A percentile compares a stretch with the other conserved stretches of the same genome.
Evolutionary conservation across 306 rosid genomes (phyloP).

Genomic region (Vicia faba): DNA sequence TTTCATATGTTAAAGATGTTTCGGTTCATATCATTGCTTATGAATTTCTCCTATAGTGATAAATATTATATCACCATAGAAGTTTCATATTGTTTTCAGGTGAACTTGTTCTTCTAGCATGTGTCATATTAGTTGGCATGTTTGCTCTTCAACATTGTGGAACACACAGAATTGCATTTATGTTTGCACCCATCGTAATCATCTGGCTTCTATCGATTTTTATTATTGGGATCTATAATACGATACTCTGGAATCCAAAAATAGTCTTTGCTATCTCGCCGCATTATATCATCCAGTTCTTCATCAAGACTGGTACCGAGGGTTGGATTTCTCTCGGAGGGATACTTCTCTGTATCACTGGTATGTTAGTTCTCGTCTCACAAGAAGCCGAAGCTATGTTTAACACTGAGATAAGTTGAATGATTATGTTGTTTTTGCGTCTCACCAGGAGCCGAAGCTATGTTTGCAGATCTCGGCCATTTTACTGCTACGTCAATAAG

Average conservation of each 20-base stretch:
- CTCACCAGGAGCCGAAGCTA: conserved; percentile 82
- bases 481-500: conserved; percentile 82
- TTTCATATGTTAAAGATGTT: conserved; percentile 17
- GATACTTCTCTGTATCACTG: conserved; percentile 80
- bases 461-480: conserved; percentile 91
- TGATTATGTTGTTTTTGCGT: conserved; percentile 25
- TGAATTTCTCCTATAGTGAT: neutral
- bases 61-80: conserved; percentile 16
- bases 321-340: conserved; percentile 95
- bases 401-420: conserved; percentile 25
- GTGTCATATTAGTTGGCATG: conserved; percentile 72
- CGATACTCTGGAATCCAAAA: conserved; percentile 71
- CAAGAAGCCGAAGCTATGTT: conserved; percentile 23
- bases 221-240: conserved; percentile 74
- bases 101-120: conserved; percentile 71
- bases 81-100: conserved; percentile 46
- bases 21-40: neutral
- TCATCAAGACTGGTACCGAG: conserved; percentile 58
- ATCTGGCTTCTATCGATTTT: conserved; percentile 80
- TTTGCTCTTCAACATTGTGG: conserved; percentile 90
- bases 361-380: conserved; percentile 50
- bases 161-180: conserved; percentile 72
- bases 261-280: conserved; percentile 69
- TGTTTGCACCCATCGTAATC: conserved; percentile 77
- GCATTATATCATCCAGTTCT: conserved; percentile 67